Evolutionary conservation across 2,329 filamentous ascomycete genomes (phyloP).

Genomic region (Fusarium sp.): DNA sequence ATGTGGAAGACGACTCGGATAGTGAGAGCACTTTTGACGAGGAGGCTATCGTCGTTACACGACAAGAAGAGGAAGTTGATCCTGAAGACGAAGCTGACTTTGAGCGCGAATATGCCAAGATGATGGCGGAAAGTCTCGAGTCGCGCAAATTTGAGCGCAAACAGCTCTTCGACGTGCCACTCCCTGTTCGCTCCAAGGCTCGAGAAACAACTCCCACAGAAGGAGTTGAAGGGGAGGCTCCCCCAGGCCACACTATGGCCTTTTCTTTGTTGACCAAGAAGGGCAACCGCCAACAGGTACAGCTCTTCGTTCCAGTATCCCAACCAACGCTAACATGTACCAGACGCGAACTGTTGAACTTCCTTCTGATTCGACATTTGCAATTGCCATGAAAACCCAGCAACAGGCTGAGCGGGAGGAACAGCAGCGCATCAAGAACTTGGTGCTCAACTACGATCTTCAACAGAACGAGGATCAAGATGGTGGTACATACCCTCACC

Average conservation of each 20-base stretch:
- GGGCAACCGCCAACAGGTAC: constrained; percentile 92
- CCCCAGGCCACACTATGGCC: constrained; percentile 77
- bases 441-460: constrained; percentile 96
- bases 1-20: constrained; percentile 61
- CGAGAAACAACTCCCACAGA: constrained; percentile 63
- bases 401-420: constrained; percentile 96
- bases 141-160: constrained; percentile 97
- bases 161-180: constrained; percentile 91
- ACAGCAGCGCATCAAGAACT: constrained; percentile 97
- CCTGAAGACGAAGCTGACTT: constrained; percentile 97
- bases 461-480: constrained; percentile 83
- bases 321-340: constrained; percentile 25
- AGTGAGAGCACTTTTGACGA: constrained; percentile 77
- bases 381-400: constrained; percentile 94
- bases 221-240: constrained; percentile 41
- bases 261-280: constrained; percentile 96
- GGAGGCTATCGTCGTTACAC: constrained; percentile 90
- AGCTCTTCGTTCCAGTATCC: neutral
- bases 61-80: constrained; percentile 89
- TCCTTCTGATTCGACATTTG: constrained; percentile 91
- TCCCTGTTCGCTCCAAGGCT: constrained; percentile 83
- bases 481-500: constrained; percentile 63
- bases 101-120: constrained; percentile 95
- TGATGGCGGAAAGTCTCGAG: constrained; percentile 98
- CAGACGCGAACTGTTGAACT: constrained; percentile 92